phyloP scores from a whole-genome alignment of 1,139 yeast genomes.

The Taphrina pruni region DNA sequence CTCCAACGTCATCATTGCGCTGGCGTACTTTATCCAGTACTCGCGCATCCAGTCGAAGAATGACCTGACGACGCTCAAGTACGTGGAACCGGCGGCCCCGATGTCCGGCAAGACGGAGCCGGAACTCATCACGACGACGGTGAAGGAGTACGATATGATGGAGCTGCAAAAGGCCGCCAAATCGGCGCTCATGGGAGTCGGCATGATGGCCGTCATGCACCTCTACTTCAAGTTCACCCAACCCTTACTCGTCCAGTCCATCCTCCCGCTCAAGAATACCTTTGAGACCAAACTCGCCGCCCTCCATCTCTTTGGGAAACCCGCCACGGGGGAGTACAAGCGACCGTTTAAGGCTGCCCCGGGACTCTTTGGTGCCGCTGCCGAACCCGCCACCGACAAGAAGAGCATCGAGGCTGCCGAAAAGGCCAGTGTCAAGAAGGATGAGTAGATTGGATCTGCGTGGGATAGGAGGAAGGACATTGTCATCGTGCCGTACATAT shows the following conservation, averaged over 20 bases:
- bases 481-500: not conserved
- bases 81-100: constrained; percentile 83
- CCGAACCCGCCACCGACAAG: constrained; percentile 77
- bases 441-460: constrained; percentile 60
- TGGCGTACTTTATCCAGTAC: constrained; percentile 57
- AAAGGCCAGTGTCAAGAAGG: constrained; percentile 91
- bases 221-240: constrained; percentile 96
- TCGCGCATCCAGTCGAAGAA: constrained; percentile 22
- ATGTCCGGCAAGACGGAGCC: constrained; percentile 76
- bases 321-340: constrained; percentile 89
- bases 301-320: constrained; percentile 82
- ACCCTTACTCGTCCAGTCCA: constrained; percentile 93
- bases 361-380: constrained; percentile 73
- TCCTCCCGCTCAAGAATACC: constrained; percentile 87
- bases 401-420: constrained; percentile 85
- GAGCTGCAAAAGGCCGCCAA: constrained; percentile 41
- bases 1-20: constrained; percentile 70
- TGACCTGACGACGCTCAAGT: constrained; percentile 86
- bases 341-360: constrained; percentile 90
- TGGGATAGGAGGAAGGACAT: constrained; percentile 45
- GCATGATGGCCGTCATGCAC: constrained; percentile 99
- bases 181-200: constrained; percentile 82
- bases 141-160: constrained; percentile 78
- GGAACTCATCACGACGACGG: constrained; percentile 80
- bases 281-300: constrained; percentile 89